Evolutionary conservation across 2,329 filamentous ascomycete species (phyloP), one percentile per base, ranked within the genome.

Genomic region (Cryphonectria carpinicola): DNA sequence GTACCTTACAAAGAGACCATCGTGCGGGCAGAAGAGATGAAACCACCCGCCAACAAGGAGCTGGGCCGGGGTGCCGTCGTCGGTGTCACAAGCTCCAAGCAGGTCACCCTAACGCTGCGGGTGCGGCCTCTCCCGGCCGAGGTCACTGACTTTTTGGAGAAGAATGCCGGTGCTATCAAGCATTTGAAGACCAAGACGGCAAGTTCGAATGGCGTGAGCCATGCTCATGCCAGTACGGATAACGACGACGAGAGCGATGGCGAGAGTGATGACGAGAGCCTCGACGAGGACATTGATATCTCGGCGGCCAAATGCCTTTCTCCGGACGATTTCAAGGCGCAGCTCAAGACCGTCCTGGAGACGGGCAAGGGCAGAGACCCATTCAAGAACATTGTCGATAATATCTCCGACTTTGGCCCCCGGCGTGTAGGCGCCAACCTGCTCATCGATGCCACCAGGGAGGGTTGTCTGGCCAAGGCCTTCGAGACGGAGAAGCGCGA

Each of bases 1-100:
- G 96, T 99, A 19, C 96, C 96, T 0, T 99, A 97, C 80, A 88
- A 95, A 70, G 96, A 99, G 82, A 96, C 94, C 0, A 97, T 97
- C 71, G 90, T 98, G 56, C 88, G 89, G 37, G 93, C 91, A 0
- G 89, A 94, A 52, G 96, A 99, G 80, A 99, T 99, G 96, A 91
- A 94, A 35, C 90, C 94, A 1, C 92, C 94, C 0, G 93, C 87
- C 71, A 93, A 97, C 80, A 92, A 95, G 74, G 93, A 97, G 17
- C 85, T 98, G 25, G 95, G 95, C 1, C 88, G 96, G 77, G 96
- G 96, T 63, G 92, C 89, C 0, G 90, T 97, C 0, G 84, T 94
- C 35, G 88, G 88, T 5, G 85, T 90, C 13, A 97, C 94, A 0
- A 90, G 90, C 71, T 97, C 94, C 41, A 97, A 97, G 80, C 94